Evolutionary conservation across 1,139 yeast genomes (phyloP).

Genomic region (Candida gigantensis): DNA sequence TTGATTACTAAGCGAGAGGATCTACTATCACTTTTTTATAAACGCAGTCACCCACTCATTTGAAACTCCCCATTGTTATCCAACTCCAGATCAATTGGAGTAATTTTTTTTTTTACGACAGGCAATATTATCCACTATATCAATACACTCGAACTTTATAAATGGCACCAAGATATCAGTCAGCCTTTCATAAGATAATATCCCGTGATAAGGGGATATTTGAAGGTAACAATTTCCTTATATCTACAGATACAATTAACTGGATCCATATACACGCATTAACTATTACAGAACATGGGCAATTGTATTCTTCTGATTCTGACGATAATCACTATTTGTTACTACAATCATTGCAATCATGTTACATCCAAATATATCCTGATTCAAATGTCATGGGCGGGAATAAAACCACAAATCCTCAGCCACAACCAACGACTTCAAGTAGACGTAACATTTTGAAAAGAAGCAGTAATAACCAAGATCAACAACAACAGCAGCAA

Average conservation of each 20-base stretch:
- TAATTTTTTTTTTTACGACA: too few relatives aligned
- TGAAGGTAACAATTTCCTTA: conserved; percentile 35
- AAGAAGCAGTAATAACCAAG: background rate
- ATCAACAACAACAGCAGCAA: background rate
- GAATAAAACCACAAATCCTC: background rate
- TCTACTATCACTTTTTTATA: too few relatives aligned
- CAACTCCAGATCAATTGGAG: too few relatives aligned
- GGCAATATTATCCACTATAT: too few relatives aligned
- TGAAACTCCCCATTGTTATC: too few relatives aligned
- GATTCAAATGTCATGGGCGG: conserved; percentile 7
- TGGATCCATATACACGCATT: conserved; percentile 39
- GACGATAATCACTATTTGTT: conserved; percentile 32
- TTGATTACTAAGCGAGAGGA: too few relatives aligned
- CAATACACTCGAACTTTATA: too few relatives aligned
- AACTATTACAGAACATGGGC: conserved; percentile 40
- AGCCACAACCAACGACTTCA: conserved; percentile 9
- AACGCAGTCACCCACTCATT: too few relatives aligned
- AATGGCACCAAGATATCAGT: conserved; percentile 12
- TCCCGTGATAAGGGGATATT: conserved; percentile 39
- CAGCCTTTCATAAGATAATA: conserved; percentile 34
- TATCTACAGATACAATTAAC: conserved; percentile 40
- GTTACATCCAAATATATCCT: conserved; percentile 42
- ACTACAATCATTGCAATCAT: conserved; percentile 41
- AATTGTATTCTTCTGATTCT: conserved; percentile 37
- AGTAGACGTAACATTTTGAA: conserved; percentile 4